These are phyloP conservation scores for Trichoderma sp. DNA, from an alignment of 2,329 filamentous ascomycete species.

Conservation along the genomic window DNA sequence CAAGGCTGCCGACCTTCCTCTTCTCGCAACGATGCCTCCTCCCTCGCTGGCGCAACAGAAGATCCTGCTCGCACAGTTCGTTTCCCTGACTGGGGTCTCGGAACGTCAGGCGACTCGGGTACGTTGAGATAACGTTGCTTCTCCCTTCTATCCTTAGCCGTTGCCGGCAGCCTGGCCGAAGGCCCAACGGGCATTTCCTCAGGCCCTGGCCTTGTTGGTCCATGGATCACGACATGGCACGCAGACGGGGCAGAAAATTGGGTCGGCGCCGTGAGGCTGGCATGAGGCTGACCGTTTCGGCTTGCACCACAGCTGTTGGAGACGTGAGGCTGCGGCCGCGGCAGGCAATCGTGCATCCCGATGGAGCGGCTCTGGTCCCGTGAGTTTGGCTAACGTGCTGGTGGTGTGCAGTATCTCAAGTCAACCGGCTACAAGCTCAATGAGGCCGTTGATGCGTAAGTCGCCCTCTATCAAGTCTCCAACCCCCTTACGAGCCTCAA, in stretches of 20 bases:
- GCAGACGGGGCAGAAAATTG: conserved; percentile 17
- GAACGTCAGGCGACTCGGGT: conserved; percentile 50
- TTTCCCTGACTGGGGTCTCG: conserved; percentile 45
- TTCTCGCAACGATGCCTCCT: conserved; percentile 39
- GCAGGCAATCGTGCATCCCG: conserved; percentile 17
- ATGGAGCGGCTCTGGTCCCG: conserved; percentile 19
- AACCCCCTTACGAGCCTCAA: conserved; percentile 4
- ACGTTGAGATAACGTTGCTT: conserved; percentile 34
- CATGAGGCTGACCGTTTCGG: conserved; percentile 24
- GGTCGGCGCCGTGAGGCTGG: conserved; percentile 19
- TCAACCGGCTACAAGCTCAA: conserved; percentile 53
- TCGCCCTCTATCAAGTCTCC: conserved; percentile 32
- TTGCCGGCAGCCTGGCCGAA: conserved; percentile 4
- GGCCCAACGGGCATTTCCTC: conserved; percentile 3
- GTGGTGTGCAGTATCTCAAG: conserved; percentile 48
- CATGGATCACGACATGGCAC: conserved; percentile 14
- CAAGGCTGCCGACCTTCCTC: conserved; percentile 20
- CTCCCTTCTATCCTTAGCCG: neutral
- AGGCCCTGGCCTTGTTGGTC: neutral
- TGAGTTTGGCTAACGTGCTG: conserved; percentile 17
- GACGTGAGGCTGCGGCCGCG: conserved; percentile 6
- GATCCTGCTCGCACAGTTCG: conserved; percentile 45
- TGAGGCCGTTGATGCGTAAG: conserved; percentile 60
- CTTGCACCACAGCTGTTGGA: conserved; percentile 20
- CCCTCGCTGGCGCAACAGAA: conserved; percentile 44